Evolutionary conservation across 148 eudicot genomes (phyloP), one percentile per base, ranked within the genome.

Genomic region (Limonium bicolor): DNA sequence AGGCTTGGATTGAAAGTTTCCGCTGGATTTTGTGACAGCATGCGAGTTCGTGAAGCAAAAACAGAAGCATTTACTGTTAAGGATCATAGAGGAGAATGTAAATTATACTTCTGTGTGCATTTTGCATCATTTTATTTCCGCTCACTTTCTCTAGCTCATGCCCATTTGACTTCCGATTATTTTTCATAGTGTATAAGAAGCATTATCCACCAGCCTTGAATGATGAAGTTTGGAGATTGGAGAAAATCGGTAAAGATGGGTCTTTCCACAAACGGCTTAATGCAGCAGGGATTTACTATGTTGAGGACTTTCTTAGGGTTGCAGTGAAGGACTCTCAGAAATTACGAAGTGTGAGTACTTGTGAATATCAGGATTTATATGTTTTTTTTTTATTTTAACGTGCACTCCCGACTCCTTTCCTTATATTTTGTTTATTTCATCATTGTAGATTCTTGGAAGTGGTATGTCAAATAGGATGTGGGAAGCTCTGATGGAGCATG

Each of bases 381-480:
- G n/a, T 36, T 23, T 15, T 6, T 24, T 19, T 13, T 6, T 42
- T n/a, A n/a, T n/a, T n/a, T n/a, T n/a, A n/a, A n/a, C n/a, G n/a
- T n/a, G n/a, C n/a, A n/a, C n/a, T n/a, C n/a, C n/a, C n/a, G n/a
- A n/a, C n/a, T n/a, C n/a, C n/a, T n/a, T n/a, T n/a, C n/a, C n/a
- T n/a, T n/a, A n/a, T n/a, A n/a, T n/a, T n/a, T n/a, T n/a, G n/a
- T n/a, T n/a, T n/a, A n/a, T n/a, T n/a, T n/a, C n/a, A n/a, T n/a
- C 7, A 30, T 9, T 62, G 54, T 56, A 87, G 96, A 78, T 76
- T 53, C 73, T 87, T 36, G 94, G 96, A 62, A 87, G 94, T 72
- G 96, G 94, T 31, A 87, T 87, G 96, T 87, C 96, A 13, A 87
- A 87, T 61, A 87, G 71, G 65, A 87, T 87, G 96, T 87, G 96